Evolutionary conservation across 768 basidiomycete species (phyloP).

Genomic region (Galerina sulciceps): DNA sequence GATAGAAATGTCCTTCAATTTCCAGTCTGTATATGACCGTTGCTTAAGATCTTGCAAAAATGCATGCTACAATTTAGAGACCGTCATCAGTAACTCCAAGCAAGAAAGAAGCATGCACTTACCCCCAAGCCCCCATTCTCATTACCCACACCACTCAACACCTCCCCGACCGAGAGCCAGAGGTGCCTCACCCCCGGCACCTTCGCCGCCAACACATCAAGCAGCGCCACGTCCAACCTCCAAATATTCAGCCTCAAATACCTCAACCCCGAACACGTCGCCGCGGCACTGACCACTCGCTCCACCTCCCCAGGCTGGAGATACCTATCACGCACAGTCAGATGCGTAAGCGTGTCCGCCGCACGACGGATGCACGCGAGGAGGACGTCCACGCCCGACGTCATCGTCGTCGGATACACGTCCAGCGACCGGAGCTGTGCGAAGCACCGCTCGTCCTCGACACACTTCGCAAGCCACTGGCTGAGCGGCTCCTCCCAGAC

Average conservation of each 20-base stretch:
- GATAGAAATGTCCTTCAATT: slow-evolving; percentile 38
- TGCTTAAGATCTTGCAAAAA: slow-evolving; percentile 30
- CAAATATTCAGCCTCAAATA: slow-evolving; percentile 38
- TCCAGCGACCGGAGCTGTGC: slow-evolving; percentile 36
- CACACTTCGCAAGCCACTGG: slow-evolving; percentile 36
- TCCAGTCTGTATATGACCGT: slow-evolving; percentile 36
- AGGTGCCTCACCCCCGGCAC: slow-evolving; percentile 36
- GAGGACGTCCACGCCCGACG: slow-evolving; percentile 37
- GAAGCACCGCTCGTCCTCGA: slow-evolving; percentile 32
- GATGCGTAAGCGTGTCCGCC: slow-evolving; percentile 31
- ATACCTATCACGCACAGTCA: slow-evolving; percentile 47
- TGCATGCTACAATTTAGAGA: slow-evolving; percentile 18
- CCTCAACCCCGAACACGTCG: slow-evolving; percentile 26
- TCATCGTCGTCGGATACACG: slow-evolving; percentile 43
- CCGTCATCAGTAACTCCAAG: neutral
- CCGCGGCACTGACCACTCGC: slow-evolving; percentile 28
- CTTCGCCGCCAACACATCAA: slow-evolving; percentile 36
- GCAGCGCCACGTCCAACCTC: slow-evolving; percentile 31
- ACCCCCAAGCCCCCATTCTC: slow-evolving; percentile 9
- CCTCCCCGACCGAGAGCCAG: slow-evolving; percentile 34
- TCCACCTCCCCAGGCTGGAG: slow-evolving; percentile 35
- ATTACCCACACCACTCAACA: neutral
- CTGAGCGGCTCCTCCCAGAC: slow-evolving; percentile 34
- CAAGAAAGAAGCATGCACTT: neutral
- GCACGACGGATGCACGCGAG: slow-evolving; percentile 34